A percentile compares a stretch with the other conserved stretches of the same genome.
Evolutionary conservation across 2,329 filamentous ascomycete species (phyloP).

Genomic region (Colletotrichum euphorbiae): DNA sequence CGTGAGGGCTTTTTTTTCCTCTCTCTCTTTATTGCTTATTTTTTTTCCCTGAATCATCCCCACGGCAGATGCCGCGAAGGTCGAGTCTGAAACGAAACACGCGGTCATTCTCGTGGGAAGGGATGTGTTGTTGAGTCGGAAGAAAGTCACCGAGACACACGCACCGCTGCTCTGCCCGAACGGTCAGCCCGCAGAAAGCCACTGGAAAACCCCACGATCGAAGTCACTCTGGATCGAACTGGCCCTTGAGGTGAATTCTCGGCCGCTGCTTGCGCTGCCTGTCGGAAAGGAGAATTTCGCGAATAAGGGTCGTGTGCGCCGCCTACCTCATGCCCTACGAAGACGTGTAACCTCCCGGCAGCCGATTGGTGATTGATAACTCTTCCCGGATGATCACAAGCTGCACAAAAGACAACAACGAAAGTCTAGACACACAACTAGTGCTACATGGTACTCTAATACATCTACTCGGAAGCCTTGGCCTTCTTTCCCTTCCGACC

Average conservation of each 20-base stretch:
- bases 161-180: background rate
- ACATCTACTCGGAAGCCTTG: slow-evolving; percentile 25
- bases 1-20: background rate
- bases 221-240: no score
- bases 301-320: no score
- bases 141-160: background rate
- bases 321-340: no score
- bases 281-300: no score
- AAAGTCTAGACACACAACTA: background rate
- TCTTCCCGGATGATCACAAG: background rate
- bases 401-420: background rate
- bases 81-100: background rate
- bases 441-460: background rate
- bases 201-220: background rate
- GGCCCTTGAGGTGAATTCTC: no score
- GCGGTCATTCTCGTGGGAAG: background rate
- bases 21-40: background rate
- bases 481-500: slow-evolving; percentile 33
- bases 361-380: no score
- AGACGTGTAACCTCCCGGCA: no score
- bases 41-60: slow-evolving; percentile 11
- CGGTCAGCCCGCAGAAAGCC: background rate
- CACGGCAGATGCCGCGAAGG: slow-evolving; percentile 3
- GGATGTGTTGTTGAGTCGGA: slow-evolving; percentile 1
- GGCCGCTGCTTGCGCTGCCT: no score